phyloP scores from a whole-genome alignment of 2,329 filamentous ascomycete genomes.

The Ceratocystiopsis brevicomis region DNA sequence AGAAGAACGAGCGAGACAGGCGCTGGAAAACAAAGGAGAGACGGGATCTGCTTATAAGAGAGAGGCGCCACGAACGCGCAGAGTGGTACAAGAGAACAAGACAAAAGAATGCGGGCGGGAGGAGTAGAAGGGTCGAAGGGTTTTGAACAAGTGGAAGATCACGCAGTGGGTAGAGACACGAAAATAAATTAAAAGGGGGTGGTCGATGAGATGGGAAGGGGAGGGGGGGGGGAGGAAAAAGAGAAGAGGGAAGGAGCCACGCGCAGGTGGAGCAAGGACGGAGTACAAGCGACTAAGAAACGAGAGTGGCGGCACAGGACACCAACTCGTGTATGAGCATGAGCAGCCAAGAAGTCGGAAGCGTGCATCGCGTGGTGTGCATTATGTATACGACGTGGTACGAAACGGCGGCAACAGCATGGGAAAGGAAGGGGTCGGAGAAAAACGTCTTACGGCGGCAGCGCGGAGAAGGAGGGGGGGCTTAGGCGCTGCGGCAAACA shows the following conservation, averaged over 20 bases:
- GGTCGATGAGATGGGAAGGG: background rate
- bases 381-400: too few species aligned
- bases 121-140: background rate
- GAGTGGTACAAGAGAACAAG: background rate
- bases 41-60: too few species aligned
- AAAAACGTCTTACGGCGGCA: too few species aligned
- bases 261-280: slow-evolving; percentile 3
- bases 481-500: too few species aligned
- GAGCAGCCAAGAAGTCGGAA: too few species aligned
- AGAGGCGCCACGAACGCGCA: too few species aligned
- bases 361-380: too few species aligned
- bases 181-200: background rate
- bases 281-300: slow-evolving; percentile 2
- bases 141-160: background rate
- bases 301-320: background rate
- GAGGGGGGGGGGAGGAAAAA: background rate
- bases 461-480: too few species aligned
- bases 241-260: slow-evolving; percentile 6
- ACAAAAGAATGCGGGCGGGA: background rate
- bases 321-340: too few species aligned
- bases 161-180: background rate
- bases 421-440: too few species aligned
- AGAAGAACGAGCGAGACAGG: too few species aligned
- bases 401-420: too few species aligned
- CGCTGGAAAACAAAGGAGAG: background rate